A percentile compares a stretch with the other conserved stretches of the same genome.
These are phyloP conservation scores for Paxillus involutus DNA, from an alignment of 768 basidiomycete genomes.

Conservation along the genomic window DNA sequence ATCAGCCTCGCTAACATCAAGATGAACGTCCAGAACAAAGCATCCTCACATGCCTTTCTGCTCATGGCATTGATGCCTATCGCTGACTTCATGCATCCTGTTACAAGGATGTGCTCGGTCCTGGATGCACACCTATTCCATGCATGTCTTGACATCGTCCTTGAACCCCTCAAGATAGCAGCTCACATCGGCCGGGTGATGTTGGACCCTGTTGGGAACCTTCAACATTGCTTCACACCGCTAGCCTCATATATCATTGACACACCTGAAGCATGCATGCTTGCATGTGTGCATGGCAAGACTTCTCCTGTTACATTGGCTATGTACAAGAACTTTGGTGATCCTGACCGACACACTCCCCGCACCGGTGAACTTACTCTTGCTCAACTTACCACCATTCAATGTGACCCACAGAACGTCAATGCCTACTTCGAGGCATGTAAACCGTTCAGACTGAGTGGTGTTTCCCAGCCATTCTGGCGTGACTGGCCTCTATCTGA, in stretches of 20 bases:
- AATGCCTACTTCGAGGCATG: not conserved
- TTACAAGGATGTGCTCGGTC: not conserved
- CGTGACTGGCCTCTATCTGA: constrained; percentile 32
- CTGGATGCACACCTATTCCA: constrained; percentile 1
- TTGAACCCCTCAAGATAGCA: constrained; percentile 14
- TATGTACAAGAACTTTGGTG: constrained; percentile 30
- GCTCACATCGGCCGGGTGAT: constrained; percentile 16
- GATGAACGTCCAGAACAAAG: not conserved
- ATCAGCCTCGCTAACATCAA: constrained; percentile 15
- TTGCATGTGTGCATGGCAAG: constrained; percentile 13
- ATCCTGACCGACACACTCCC: constrained; percentile 26
- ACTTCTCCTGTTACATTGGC: constrained; percentile 34
- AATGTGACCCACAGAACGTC: not conserved
- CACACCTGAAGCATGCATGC: constrained; percentile 5
- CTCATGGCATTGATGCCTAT: not conserved
- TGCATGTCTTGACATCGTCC: constrained; percentile 14
- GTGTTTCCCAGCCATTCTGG: constrained; percentile 33
- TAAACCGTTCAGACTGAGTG: constrained; percentile 2
- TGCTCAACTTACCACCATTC: constrained; percentile 1
- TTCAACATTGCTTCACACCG: constrained; percentile 13
- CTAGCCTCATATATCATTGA: constrained; percentile 27
- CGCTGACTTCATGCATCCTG: not conserved
- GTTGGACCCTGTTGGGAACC: constrained; percentile 18
- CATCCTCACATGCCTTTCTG: not conserved
- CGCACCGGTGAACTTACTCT: constrained; percentile 6